Conservation (phyloP, 1,284 basidiomycete species). For the Cerrena zonata region DNA sequence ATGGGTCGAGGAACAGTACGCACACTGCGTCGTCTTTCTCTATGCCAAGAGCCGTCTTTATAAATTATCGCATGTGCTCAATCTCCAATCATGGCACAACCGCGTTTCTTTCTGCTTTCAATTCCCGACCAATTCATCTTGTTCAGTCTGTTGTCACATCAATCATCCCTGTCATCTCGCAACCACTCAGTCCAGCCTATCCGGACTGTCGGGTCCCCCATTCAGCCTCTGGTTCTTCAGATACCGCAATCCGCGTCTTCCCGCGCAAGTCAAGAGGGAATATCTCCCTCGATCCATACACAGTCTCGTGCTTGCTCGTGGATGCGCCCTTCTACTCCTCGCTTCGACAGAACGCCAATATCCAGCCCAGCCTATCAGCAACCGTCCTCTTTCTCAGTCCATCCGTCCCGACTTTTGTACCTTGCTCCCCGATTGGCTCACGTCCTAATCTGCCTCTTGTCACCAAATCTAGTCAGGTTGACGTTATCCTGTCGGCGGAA, state of each 20-base stretch:
- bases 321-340: conserved; percentile 13
- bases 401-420: conserved; percentile 26
- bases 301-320: conserved; percentile 2
- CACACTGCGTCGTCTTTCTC: background rate
- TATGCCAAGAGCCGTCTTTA: background rate
- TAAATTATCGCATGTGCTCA: background rate
- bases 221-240: conserved; percentile 11
- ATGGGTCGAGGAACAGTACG: background rate
- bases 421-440: conserved; percentile 25
- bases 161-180: conserved; percentile 25
- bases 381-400: conserved; percentile 16
- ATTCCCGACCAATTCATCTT: conserved; percentile 8
- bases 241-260: conserved; percentile 10
- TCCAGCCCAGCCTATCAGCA: conserved; percentile 11
- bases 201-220: conserved; percentile 8
- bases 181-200: conserved; percentile 22
- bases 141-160: conserved; percentile 16
- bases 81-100: conserved; percentile 7
- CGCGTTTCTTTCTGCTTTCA: conserved; percentile 5
- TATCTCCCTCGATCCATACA: background rate
- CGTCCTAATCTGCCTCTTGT: conserved; percentile 7
- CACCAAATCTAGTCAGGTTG: conserved; percentile 10
- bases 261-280: background rate
- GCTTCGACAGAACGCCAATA: conserved; percentile 19
- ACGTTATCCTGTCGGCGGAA: conserved; percentile 17